A percentile compares a stretch with the other conserved stretches of the same genome.
phyloP scores from a whole-genome alignment of 1,284 basidiomycete genomes.

The Schizopora paradoxa region DNA sequence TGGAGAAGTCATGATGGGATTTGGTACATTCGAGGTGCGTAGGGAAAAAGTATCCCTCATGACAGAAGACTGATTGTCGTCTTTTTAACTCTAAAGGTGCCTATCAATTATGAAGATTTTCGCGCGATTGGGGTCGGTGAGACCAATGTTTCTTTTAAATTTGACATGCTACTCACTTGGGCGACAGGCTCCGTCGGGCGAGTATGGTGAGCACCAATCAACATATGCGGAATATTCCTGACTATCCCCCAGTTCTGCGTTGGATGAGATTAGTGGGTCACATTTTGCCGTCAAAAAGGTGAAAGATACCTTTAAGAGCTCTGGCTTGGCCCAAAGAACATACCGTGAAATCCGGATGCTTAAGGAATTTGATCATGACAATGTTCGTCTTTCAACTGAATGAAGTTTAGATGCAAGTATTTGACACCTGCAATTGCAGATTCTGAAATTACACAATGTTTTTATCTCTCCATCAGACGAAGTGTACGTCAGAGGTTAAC shows the following conservation, averaged over 20 bases:
- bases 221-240: too few relatives aligned
- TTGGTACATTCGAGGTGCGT: too few relatives aligned
- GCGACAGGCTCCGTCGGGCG: too few relatives aligned
- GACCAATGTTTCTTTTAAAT: slow-evolving; percentile 24
- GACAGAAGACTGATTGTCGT: too few relatives aligned
- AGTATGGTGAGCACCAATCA: background rate
- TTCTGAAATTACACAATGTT: slow-evolving; percentile 97
- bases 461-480: slow-evolving; percentile 99
- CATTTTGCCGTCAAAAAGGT: slow-evolving; percentile 99
- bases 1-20: too few relatives aligned
- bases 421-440: slow-evolving; percentile 44
- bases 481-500: slow-evolving; percentile 73
- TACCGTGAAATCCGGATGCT: slow-evolving; percentile 98
- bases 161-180: too few relatives aligned
- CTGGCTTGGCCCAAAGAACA: slow-evolving; percentile 96
- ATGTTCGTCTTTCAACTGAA: slow-evolving; percentile 48
- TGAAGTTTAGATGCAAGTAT: background rate
- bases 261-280: slow-evolving; percentile 92
- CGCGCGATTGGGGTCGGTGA: too few relatives aligned
- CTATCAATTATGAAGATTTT: too few relatives aligned
- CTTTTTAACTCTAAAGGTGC: too few relatives aligned
- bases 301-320: slow-evolving; percentile 97
- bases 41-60: too few relatives aligned
- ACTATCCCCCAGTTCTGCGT: slow-evolving; percentile 69
- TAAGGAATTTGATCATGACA: slow-evolving; percentile 99